A percentile compares a stretch with the other conserved stretches of the same genome.
These are phyloP conservation scores for Nicotiana rustica DNA, from an alignment of 305 asterid genomes.

Conservation along the genomic window DNA sequence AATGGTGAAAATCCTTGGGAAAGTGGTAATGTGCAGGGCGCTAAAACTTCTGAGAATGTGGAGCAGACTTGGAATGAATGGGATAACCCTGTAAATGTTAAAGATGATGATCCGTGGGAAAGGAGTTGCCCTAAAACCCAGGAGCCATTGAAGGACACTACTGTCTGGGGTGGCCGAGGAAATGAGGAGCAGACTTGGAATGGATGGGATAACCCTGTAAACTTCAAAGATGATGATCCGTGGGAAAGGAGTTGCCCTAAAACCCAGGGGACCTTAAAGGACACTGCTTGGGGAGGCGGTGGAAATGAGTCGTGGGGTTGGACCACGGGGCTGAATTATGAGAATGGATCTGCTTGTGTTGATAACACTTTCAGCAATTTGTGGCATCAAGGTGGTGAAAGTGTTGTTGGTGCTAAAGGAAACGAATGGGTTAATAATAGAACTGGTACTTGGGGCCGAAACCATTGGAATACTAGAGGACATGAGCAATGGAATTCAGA, in stretches of 20 bases:
- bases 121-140: slow-evolving; percentile 44
- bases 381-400: slow-evolving; percentile 31
- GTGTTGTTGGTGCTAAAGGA: slow-evolving; percentile 41
- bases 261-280: slow-evolving; percentile 49
- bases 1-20: slow-evolving; percentile 67
- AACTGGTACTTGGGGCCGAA: slow-evolving; percentile 45
- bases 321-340: slow-evolving; percentile 45
- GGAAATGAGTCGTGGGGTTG: slow-evolving; percentile 57
- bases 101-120: slow-evolving; percentile 67
- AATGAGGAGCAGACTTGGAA: slow-evolving; percentile 53
- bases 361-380: slow-evolving; percentile 24
- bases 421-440: slow-evolving; percentile 49
- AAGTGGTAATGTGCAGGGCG: slow-evolving; percentile 43
- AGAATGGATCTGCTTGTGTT: slow-evolving; percentile 36
- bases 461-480: slow-evolving; percentile 43
- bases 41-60: slow-evolving; percentile 42
- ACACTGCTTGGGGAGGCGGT: slow-evolving; percentile 56
- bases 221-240: slow-evolving; percentile 51
- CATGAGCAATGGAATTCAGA: slow-evolving; percentile 43
- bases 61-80: slow-evolving; percentile 58
- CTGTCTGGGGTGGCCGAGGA: slow-evolving; percentile 56
- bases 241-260: slow-evolving; percentile 61
- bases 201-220: slow-evolving; percentile 49
- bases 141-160: slow-evolving; percentile 47
- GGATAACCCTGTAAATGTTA: slow-evolving; percentile 45